Base-by-base conservation (phyloP, 169 alveolate species). In the Eimeria sp. region DNA sequence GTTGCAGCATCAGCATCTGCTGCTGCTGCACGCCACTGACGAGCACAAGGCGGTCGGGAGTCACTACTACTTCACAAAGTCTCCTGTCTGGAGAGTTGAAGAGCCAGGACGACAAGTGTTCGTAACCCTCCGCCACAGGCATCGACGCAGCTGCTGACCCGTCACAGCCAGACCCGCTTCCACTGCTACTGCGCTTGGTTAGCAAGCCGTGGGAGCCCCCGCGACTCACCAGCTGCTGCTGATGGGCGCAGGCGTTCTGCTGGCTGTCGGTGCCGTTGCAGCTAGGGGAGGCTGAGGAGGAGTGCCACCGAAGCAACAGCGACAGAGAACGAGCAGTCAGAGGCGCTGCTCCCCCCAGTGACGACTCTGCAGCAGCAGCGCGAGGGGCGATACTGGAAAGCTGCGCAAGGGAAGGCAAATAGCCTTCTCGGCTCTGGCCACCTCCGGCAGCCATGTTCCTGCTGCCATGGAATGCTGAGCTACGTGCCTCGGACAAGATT, bases 41-140 rank as follows among this genome's bases (percentile, higher is more conserved):
- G 13, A 80, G 84, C 57, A 92, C 92, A 30, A 92, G 73, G 13
- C 96, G 96, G 34, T 61, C 22, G 13, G 92, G 96, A 20, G 96
- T 92, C 54, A 92, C 75, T 9, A 92, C 22, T 49, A 92, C 49
- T 27, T 67, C 92, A 45, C 96, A 92, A 61, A 54, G 51, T 54
- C 65, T 47, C n/a, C 22, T 86, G 57, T 86, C 75, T 22, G 96
- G 96, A 18, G 70, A 51, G 43, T 92, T 92, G 67, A 92, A 40
- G n/a, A 76, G 75, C 96, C 96, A 92, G 25, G 67, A 40, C 6
- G 70, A 67, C n/a, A 92, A 86, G 51, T 92, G 83, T n/a, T 25
- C 51, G 58, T 78, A 92, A 27, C 92, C 92, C 92, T 76, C 92
- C 51, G 47, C 92, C 82, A 92, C 57, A 18, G 83, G 40, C 67